A percentile compares a stretch with the other conserved stretches of the same genome.
Evolutionary conservation across 495 filamentous ascomycete genomes (phyloP).

Genomic region (Echria macrotheca): DNA sequence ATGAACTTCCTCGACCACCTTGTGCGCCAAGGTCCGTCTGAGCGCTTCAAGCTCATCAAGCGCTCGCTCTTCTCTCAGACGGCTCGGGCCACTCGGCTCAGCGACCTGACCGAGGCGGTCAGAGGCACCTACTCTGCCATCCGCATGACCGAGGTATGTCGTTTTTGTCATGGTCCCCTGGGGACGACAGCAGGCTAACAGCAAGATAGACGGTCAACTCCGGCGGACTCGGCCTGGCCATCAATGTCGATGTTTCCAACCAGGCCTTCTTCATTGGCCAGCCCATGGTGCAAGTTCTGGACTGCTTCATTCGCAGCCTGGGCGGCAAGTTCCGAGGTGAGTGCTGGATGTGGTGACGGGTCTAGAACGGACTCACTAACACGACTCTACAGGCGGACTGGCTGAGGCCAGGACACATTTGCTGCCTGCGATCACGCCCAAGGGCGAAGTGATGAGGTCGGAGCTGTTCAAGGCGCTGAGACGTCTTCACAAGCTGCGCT

Average conservation of each 20-base stretch:
- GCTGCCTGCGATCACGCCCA: conserved; percentile 17
- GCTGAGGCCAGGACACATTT: no score
- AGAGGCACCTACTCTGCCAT: conserved; percentile 83
- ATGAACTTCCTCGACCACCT: conserved; percentile 90
- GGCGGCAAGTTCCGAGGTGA: conserved; percentile 12
- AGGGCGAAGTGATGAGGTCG: conserved; percentile 19
- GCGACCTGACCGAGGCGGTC: conserved; percentile 58
- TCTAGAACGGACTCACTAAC: no score
- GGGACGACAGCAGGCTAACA: no score
- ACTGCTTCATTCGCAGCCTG: conserved; percentile 17
- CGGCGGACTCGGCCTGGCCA: conserved; percentile 50
- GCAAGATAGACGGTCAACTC: conserved; percentile 33
- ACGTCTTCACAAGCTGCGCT: conserved; percentile 58
- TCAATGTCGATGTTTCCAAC: conserved; percentile 83
- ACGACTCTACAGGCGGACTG: no score
- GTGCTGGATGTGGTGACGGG: no score
- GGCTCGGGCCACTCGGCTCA: conserved; percentile 7
- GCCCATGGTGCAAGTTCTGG: conserved; percentile 25
- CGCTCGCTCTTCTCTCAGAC: conserved; percentile 67
- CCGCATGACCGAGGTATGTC: conserved; percentile 46
- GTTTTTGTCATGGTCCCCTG: no score
- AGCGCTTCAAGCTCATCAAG: conserved; percentile 60
- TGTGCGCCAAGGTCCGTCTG: conserved; percentile 67
- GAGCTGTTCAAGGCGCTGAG: conserved; percentile 46
- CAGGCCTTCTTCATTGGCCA: conserved; percentile 63